These are phyloP conservation scores for Candida bentonensis DNA, from an alignment of 805 yeast genomes.

Conservation along the genomic window DNA sequence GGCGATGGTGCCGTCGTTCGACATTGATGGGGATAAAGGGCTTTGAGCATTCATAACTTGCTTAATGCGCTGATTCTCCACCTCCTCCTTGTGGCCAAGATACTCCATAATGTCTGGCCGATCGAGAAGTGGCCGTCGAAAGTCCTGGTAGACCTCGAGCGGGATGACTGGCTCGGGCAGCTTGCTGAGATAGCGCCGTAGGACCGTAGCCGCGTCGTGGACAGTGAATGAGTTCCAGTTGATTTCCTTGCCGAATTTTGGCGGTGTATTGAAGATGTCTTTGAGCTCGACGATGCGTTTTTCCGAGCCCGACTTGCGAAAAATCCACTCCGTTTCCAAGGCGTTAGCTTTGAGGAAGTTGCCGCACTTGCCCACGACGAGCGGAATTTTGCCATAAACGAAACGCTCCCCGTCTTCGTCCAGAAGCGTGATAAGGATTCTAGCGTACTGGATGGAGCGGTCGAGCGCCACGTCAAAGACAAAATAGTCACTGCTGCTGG, in stretches of 20 bases:
- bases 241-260: slow-evolving; percentile 75
- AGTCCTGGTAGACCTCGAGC: slow-evolving; percentile 54
- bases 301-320: slow-evolving; percentile 83
- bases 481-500: slow-evolving; percentile 8
- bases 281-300: slow-evolving; percentile 81
- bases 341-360: slow-evolving; percentile 60
- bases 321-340: slow-evolving; percentile 75
- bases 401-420: slow-evolving; percentile 44
- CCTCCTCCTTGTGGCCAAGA: slow-evolving; percentile 38
- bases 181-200: slow-evolving; percentile 73
- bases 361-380: slow-evolving; percentile 93
- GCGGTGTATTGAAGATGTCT: slow-evolving; percentile 69
- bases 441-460: slow-evolving; percentile 59
- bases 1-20: neutral
- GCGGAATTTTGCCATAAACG: slow-evolving; percentile 79
- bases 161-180: slow-evolving; percentile 91
- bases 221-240: slow-evolving; percentile 91
- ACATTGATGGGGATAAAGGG: neutral
- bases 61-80: neutral
- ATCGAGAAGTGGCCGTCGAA: slow-evolving; percentile 59
- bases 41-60: neutral
- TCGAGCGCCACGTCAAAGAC: slow-evolving; percentile 72
- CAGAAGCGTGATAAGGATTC: slow-evolving; percentile 57
- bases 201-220: slow-evolving; percentile 89
- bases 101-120: slow-evolving; percentile 51